Base-by-base conservation (phyloP, 805 yeast species). In the Candida wancherniae region DNA sequence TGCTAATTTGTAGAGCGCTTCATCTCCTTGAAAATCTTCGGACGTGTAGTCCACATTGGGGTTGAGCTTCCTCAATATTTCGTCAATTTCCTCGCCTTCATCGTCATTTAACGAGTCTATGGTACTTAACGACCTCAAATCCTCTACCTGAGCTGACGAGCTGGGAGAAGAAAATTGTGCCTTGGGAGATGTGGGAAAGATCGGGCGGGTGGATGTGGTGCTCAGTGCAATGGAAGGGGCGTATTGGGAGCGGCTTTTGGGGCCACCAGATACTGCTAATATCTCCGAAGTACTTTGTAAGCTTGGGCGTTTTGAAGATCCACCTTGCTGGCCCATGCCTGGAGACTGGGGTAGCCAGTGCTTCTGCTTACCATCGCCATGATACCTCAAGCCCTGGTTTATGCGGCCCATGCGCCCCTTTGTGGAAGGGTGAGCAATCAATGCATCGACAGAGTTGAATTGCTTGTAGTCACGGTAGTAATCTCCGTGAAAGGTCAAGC, bases 301-400 rank as follows among this genome's bases (percentile, higher is more conserved):
- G 15, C 41, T 35, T 19, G 36, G 26, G 15, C 34, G 34, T 9
- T 25, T 22, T 8, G 27, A 29, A 7, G 33, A 26, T 9, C 24
- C 31, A 12, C 19, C 27, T 18, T 23, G 22, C 20, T 24, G 35
- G 9, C 33, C 31, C 9, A 28, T 18, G 17, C 34, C 26, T 16
- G 35, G 44, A 13, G 40, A 34, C 23, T 33, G 47, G 1, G 53
- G 48, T 6, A 88, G 61, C 97, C 97, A 92, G 55, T 87, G 87
- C 44, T 82, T 84, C 9, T 75, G 75, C 27, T 73, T 71, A 0
- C 97, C 97, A 24, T 84, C 82, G 29, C 77, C 72, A 17, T 77
- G 75, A 53, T 84, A 86, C 25, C 99, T 58, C 34, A 88, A 55
- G 0, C 99, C 99, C 37, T 85, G 82, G 39, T 79, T 77, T 31